Evolutionary conservation across 805 yeast genomes (phyloP).

Genomic region (Lachancea quebecensis): DNA sequence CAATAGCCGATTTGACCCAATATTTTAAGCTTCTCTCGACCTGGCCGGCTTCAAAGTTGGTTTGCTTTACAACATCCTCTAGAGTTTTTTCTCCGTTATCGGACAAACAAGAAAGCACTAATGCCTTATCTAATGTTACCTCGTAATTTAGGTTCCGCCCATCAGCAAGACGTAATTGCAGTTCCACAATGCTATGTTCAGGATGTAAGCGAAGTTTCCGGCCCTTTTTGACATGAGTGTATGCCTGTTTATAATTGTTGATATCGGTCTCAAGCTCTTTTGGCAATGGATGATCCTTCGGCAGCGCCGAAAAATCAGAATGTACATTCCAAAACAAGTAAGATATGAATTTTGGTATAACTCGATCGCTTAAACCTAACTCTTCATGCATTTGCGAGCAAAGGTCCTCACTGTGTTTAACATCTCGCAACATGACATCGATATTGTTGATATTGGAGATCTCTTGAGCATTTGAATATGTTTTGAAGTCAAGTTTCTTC

Average conservation of each 20-base stretch:
- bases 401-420: slow-evolving; percentile 46
- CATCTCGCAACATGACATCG: slow-evolving; percentile 80
- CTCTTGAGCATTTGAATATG: slow-evolving; percentile 8
- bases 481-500: slow-evolving; percentile 13
- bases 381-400: slow-evolving; percentile 35
- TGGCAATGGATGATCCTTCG: slow-evolving; percentile 42
- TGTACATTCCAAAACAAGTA: slow-evolving; percentile 71
- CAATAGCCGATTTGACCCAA: slow-evolving; percentile 46
- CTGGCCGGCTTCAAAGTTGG: slow-evolving; percentile 39
- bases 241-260: slow-evolving; percentile 40
- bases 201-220: slow-evolving; percentile 53
- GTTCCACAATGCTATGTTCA: slow-evolving; percentile 52
- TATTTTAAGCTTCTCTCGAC: slow-evolving; percentile 40
- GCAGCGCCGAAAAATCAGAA: slow-evolving; percentile 7
- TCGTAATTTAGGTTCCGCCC: slow-evolving; percentile 32
- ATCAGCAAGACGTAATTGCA: slow-evolving; percentile 52
- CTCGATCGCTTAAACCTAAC: slow-evolving; percentile 16
- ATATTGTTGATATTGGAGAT: slow-evolving; percentile 42
- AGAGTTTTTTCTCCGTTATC: slow-evolving; percentile 22
- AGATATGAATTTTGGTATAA: slow-evolving; percentile 62
- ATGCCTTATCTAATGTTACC: slow-evolving; percentile 66
- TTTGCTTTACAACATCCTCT: slow-evolving; percentile 28
- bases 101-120: slow-evolving; percentile 48
- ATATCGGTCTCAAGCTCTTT: slow-evolving; percentile 35
- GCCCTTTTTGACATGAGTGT: slow-evolving; percentile 43